A percentile compares a stretch with the other conserved stretches of the same genome.
phyloP scores from a whole-genome alignment of 164 flowering plant genomes.

The Stephania japonica region DNA sequence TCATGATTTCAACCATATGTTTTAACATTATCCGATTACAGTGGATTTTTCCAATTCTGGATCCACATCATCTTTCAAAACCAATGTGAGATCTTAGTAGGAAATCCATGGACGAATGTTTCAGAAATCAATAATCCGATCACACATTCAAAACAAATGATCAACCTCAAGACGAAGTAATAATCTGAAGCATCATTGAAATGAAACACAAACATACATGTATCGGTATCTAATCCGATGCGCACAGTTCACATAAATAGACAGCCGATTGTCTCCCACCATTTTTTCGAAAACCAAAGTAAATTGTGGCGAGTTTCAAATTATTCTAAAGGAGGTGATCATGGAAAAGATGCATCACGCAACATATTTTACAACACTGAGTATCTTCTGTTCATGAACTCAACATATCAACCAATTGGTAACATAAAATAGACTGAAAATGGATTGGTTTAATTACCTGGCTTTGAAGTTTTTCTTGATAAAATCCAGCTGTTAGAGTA shows the following conservation, averaged over 20 bases:
- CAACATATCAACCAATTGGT: background rate
- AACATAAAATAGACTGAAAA: background rate
- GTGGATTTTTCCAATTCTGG: too few species aligned
- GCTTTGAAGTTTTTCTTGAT: slow-evolving; percentile 63
- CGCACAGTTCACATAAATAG: background rate
- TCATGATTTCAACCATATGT: too few species aligned
- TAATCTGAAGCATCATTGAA: background rate
- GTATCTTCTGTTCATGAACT: background rate
- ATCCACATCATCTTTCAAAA: too few species aligned
- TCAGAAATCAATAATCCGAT: too few species aligned
- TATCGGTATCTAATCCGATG: background rate
- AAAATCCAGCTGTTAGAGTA: slow-evolving; percentile 43
- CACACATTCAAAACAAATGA: too few species aligned
- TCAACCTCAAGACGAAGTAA: background rate
- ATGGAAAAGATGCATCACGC: background rate
- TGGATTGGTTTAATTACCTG: slow-evolving; percentile 35
- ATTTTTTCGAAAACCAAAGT: background rate
- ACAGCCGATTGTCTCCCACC: background rate
- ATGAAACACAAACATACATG: background rate
- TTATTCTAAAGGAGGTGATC: background rate
- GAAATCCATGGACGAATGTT: too few species aligned
- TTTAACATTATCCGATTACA: too few species aligned
- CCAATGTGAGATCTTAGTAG: too few species aligned
- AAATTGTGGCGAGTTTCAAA: background rate
- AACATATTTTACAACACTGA: background rate